Base-by-base conservation (phyloP, 352 stramenopile genomes). In the Albugo candida region DNA sequence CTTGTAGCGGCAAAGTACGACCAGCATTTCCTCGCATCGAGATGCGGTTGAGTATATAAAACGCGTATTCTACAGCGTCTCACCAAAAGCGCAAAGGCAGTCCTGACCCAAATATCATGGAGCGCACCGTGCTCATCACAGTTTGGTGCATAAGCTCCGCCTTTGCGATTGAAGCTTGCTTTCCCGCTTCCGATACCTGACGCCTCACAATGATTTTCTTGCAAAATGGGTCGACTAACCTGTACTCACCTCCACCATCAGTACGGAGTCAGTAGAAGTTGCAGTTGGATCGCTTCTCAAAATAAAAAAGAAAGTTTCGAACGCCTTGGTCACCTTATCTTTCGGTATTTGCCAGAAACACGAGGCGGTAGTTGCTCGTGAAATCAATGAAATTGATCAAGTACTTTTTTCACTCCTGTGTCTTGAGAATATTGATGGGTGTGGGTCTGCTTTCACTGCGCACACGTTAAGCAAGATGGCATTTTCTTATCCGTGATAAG, bases 301-400 rank as follows among this genome's bases (percentile, higher is more conserved):
- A 41, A 41, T 14, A 41, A 14, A 41, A 14, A 41, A 14, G 36
- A 41, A 41, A n/a, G 14, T 14, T 41, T 41, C 14, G n/a, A 41
- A 41, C 36, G 14, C n/a, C 36, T 41, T 41, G 14, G 36, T 41
- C n/a, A n/a, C 36, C 36, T 14, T 14, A 14, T 14, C 14, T n/a
- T 41, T 41, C 14, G n/a, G 36, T 14, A 14, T 41, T 41, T 14
- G 36, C 14, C 36, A 41, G n/a, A 41, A 41, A 41, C 14, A 41
- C 36, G 14, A 14, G 14, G 36, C 36, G n/a, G n/a, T 41, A 14
- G n/a, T 41, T 41, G 36, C 36, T 41, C 36, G 14, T 41, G 36
- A 14, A n/a, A n/a, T 41, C 36, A 41, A 41, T n/a, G n/a, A 41
- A 41, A n/a, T 41, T 41, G 36, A 41, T 41, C 36, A 41, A n/a